phyloP scores from a whole-genome alignment of 371 early-diverging fungal genomes.

The Mucor piriformis region DNA sequence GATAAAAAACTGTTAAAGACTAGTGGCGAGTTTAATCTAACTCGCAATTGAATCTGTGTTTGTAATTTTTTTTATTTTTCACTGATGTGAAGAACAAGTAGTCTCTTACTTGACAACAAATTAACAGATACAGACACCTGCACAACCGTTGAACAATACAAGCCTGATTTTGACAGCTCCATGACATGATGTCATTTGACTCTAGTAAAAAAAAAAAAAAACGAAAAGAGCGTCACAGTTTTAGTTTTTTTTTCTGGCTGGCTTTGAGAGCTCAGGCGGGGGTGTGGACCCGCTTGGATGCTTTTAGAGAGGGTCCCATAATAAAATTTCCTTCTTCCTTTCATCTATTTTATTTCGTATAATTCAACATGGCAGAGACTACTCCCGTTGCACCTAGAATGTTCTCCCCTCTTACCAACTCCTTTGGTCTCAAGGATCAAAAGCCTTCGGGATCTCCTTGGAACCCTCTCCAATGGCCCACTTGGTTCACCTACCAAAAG shows the following conservation, averaged over 20 bases:
- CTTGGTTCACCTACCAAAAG: slow-evolving; percentile 64
- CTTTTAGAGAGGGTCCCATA: background rate
- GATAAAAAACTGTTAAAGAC: no score
- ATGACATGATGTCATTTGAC: background rate
- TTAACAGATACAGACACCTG: no score
- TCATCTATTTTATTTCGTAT: background rate
- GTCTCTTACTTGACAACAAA: no score
- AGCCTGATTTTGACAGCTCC: background rate
- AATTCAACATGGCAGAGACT: slow-evolving; percentile 19
- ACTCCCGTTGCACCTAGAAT: slow-evolving; percentile 23
- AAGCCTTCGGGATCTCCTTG: slow-evolving; percentile 50
- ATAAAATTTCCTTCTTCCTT: background rate
- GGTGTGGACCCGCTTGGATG: background rate
- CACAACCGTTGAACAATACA: no score
- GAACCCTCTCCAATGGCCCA: slow-evolving; percentile 64
- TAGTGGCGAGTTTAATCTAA: no score
- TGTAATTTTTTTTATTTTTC: no score
- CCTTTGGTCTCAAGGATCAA: slow-evolving; percentile 38
- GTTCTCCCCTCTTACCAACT: slow-evolving; percentile 22
- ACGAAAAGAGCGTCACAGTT: background rate
- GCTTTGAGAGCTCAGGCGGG: background rate
- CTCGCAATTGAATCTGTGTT: no score
- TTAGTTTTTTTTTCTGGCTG: background rate
- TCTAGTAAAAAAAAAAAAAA: background rate
- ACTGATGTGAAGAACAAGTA: no score